Base-by-base conservation (phyloP, 1,284 basidiomycete species). In the Irpex sp. region DNA sequence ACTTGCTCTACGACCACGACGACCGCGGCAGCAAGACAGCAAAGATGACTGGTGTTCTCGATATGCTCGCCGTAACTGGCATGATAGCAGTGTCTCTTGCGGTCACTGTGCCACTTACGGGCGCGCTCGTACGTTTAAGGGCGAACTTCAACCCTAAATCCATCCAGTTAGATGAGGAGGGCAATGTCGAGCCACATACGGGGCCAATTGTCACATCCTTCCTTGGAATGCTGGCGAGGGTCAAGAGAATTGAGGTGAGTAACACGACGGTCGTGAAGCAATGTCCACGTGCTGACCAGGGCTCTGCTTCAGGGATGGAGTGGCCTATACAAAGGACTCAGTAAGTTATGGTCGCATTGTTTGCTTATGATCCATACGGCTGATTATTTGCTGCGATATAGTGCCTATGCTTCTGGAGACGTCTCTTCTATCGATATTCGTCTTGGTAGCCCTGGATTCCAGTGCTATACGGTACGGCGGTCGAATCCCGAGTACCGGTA, bases 281-380 rank as follows among this genome's bases (percentile, higher is more conserved):
- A 61, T 46, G 31, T 26, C 58, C 37, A 57, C 55, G 26, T 56
- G 59, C 61, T 61, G 50, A 33, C 11, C 21, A 49, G 39, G 15
- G 39, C 39, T 17, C 1, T 26, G 61, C 60, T 51, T 26, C 60
- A 92, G 87, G 91, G 94, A 21, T 88, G 83, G 82, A 74, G 80
- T 59, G 94, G 94, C 17, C 74, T 95, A 49, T 95, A 92, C 81
- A 96, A 95, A 75, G 94, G 94, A 58, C 73, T 89, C 57, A 91
- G 91, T 92, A 71, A 60, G 90, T 78, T 13, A 26, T 3, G 26
- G 26, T 9, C 21, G 53, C 65, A 33, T 61, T 21, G 0, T 36
- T 8, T 54, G 33, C 21, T 8, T 3, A 21, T 56, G 15, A 15
- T 15, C 39, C 6, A 17, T 61, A 61, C n/a, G 46, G 57, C n/a